Conservation (phyloP, 2,329 filamentous ascomycete genomes). For the Cercospora sp. region DNA sequence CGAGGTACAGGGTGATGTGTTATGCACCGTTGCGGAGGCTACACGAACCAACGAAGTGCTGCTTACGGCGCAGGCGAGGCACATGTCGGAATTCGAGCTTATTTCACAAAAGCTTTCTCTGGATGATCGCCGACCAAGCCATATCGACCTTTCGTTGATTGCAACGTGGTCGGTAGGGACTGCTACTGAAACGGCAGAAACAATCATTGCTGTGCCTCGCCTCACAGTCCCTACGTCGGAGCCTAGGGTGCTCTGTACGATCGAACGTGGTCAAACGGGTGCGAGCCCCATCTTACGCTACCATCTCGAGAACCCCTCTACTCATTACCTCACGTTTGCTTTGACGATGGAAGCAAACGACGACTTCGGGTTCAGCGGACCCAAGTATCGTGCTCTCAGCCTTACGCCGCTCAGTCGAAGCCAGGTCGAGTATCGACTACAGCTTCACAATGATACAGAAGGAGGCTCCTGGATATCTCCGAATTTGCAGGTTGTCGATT, state of each 20-base stretch:
- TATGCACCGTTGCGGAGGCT: constrained; percentile 48
- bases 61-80: constrained; percentile 21
- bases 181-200: constrained; percentile 49
- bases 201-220: constrained; percentile 73
- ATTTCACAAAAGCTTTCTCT: constrained; percentile 73
- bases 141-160: constrained; percentile 71
- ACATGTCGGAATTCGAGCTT: constrained; percentile 45
- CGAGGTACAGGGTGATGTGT: constrained; percentile 61
- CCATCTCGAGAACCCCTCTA: constrained; percentile 89
- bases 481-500: constrained; percentile 75
- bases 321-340: constrained; percentile 91
- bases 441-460: constrained; percentile 56
- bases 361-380: constrained; percentile 87
- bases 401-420: constrained; percentile 79
- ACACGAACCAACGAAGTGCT: constrained; percentile 12
- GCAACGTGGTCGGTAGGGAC: constrained; percentile 72
- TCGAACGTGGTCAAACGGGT: constrained; percentile 25
- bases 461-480: constrained; percentile 68
- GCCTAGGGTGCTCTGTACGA: constrained; percentile 72
- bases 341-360: constrained; percentile 89
- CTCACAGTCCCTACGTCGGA: constrained; percentile 80
- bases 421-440: constrained; percentile 69
- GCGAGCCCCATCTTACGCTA: constrained; percentile 53
- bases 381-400: constrained; percentile 77
- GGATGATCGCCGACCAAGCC: constrained; percentile 76